Evolutionary conservation across 305 asterid genomes (phyloP), one percentile per base, ranked within the genome.

Genomic region (Fraxinus baroniana): DNA sequence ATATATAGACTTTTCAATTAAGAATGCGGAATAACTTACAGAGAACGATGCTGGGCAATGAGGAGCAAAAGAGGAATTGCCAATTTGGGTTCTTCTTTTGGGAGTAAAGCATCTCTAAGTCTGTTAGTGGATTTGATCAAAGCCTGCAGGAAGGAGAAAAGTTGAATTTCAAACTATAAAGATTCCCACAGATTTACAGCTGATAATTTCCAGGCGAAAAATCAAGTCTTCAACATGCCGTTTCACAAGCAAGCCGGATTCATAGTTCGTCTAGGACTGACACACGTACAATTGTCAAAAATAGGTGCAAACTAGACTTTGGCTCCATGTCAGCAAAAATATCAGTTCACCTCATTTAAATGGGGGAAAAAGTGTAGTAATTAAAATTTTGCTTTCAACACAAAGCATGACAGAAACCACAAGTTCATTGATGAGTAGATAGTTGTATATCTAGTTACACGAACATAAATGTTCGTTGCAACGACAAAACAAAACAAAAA

Each of bases 51-150:
- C 83, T 97, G 99, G 81, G 98, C 97, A 86, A 97, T 88, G 88
- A 97, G 97, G 76, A 97, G 91, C 90, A 97, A 84, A 80, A 97
- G 99, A 20, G 99, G 99, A 87, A 97, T 81, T 8, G 98, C 99
- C 93, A 94, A 79, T 86, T 92, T 95, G n/a, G 94, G 98, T 66
- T 97, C 99, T 24, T 97, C 98, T 89, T 91, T 95, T 52, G 99
- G 91, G 74, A 97, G 92, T 89, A 97, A 88, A 80, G 98, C 87
- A 90, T 97, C 99, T 82, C 98, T 87, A 80, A 97, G 97, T 86
- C 99, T 89, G 88, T 92, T 97, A 15, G 96, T 97, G 71, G 99
- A 97, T 91, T 97, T 97, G 80, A 92, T 86, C 92, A 95, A 89
- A 30, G 98, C 98, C 99, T 97, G 98, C 85, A 86, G 76, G 68